Evolutionary conservation across 495 filamentous ascomycete species (phyloP).

Genomic region (Neurospora sp.): DNA sequence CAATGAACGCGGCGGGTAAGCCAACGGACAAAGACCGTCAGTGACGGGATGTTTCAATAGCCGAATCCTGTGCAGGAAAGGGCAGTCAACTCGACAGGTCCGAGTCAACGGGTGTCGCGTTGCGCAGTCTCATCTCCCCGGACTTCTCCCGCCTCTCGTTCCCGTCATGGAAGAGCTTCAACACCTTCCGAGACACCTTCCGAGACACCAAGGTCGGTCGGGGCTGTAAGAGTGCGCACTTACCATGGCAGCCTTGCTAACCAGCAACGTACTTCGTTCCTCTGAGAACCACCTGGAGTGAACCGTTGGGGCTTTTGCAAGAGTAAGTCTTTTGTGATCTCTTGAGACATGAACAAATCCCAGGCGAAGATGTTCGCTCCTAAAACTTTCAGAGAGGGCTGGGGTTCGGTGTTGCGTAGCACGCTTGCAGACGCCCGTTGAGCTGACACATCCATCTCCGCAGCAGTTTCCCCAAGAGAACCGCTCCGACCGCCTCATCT

Average conservation of each 20-base stretch:
- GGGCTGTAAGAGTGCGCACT: not conserved
- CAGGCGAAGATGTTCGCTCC: too few relatives aligned
- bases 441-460: not conserved
- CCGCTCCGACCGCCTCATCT: not conserved
- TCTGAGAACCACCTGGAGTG: too few relatives aligned
- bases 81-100: not conserved
- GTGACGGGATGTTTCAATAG: not conserved
- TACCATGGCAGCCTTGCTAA: not conserved
- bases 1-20: not conserved
- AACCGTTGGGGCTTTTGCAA: too few relatives aligned
- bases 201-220: not conserved
- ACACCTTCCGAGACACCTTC: not conserved
- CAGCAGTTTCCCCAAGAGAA: not conserved
- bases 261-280: not conserved
- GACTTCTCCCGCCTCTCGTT: not conserved
- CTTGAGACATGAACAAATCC: too few relatives aligned
- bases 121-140: not conserved
- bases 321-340: too few relatives aligned
- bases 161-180: not conserved
- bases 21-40: not conserved
- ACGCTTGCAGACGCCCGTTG: not conserved
- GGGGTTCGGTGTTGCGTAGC: not conserved
- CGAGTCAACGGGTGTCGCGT: not conserved
- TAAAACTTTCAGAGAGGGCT: too few relatives aligned
- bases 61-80: not conserved